Evolutionary conservation across 768 basidiomycete genomes (phyloP), one percentile per base, ranked within the genome.

Genomic region (Dioszegia hungarica): DNA sequence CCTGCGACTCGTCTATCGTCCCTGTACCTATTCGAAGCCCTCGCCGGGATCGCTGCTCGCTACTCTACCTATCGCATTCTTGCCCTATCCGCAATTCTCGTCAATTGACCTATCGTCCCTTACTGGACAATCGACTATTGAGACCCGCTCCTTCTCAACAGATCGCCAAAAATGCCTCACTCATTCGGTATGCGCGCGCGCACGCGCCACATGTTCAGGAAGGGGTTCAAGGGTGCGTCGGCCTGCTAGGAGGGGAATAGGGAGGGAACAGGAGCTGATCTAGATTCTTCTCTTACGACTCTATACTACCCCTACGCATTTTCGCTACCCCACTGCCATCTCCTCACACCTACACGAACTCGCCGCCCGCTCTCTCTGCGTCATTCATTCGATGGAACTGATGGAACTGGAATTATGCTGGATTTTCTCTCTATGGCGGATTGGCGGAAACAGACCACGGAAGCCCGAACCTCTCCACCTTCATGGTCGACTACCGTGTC

Each of bases 151-250:
- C 39, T 28, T n/a, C n/a, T 22, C 40, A 9, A 49, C 45, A 57
- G 50, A 66, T 52, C 58, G 38, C 52, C 69, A 70, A 75, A 55
- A 11, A 97, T 99, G 94, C 94, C 94, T 82, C 91, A 97, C 90
- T 97, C 94, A 56, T 99, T 87, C 85, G 94, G 94, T 90, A 90
- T 93, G 83, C 87, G 94, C 78, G 94, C 94, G 88, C 92, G 94
- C 73, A 98, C 94, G 86, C 92, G 94, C 86, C 82, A 93, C 82
- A 95, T 98, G 93, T 98, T 99, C 89, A 92, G 89, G 85, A 83
- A 89, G 82, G 88, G 86, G 75, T 97, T 98, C 87, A 94, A 94
- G 85, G 85, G 92, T 93, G 79, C 72, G 83, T 77, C 25, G 31
- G 49, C 28, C 28, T 43, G 40, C 22, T 15, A 9, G 27, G 19